Conservation (phyloP, 2,329 filamentous ascomycete genomes). For the Epichloe hybrida region DNA sequence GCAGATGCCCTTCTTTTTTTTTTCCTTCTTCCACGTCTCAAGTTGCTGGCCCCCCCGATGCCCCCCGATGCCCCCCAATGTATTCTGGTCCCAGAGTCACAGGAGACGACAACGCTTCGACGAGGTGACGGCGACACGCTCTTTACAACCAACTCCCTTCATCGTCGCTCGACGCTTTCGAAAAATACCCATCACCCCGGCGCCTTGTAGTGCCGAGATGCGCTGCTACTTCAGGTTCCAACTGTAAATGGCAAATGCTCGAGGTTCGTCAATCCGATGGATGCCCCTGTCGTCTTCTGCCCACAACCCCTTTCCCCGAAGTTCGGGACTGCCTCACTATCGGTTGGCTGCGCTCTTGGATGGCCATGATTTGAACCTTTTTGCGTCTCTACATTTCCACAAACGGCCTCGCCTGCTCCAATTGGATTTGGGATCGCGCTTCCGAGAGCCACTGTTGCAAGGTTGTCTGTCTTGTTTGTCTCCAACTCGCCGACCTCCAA, state of each 20-base stretch:
- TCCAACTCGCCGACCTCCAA: too few relatives aligned
- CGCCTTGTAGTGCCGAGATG: slow-evolving; percentile 3
- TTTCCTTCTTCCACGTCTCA: background rate
- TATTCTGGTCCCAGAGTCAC: background rate
- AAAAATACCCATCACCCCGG: background rate
- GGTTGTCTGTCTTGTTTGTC: background rate
- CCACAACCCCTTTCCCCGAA: background rate
- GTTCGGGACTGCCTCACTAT: background rate
- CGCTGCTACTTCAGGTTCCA: background rate
- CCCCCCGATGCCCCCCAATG: background rate
- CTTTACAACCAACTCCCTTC: background rate
- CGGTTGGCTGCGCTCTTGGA: background rate
- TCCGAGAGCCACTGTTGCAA: background rate
- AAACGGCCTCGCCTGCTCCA: background rate
- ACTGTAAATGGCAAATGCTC: background rate
- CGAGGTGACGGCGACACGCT: background rate
- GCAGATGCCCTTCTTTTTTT: slow-evolving; percentile 1
- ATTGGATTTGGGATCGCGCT: background rate
- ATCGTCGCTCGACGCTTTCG: background rate
- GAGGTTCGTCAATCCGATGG: slow-evolving; percentile 2
- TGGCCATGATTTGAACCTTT: background rate
- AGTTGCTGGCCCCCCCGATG: background rate
- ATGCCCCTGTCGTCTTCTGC: background rate
- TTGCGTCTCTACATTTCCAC: background rate
- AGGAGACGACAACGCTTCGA: background rate